phyloP scores from a whole-genome alignment of 2,329 filamentous ascomycete genomes.

The Lachnellula arida region DNA sequence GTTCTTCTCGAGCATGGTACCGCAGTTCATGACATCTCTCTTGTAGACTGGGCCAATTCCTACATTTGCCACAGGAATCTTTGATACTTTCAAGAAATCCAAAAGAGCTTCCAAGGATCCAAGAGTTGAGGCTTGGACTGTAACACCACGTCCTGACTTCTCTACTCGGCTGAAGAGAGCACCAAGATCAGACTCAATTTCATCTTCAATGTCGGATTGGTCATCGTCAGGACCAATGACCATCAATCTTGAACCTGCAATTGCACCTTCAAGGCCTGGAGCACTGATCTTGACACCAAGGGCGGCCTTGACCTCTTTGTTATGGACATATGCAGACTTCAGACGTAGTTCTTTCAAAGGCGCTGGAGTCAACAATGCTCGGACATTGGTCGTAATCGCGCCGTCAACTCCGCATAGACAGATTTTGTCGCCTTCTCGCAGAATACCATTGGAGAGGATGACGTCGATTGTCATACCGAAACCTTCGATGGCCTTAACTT shows the following conservation, averaged over 20 bases:
- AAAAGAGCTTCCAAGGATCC: constrained; percentile 94
- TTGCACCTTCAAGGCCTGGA: constrained; percentile 90
- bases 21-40: constrained; percentile 92
- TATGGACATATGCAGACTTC: constrained; percentile 95
- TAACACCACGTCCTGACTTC: constrained; percentile 89
- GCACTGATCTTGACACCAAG: constrained; percentile 98
- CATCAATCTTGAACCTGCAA: constrained; percentile 90
- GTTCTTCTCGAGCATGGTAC: constrained; percentile 92
- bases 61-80: constrained; percentile 96
- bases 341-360: constrained; percentile 91
- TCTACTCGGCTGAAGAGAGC: constrained; percentile 87
- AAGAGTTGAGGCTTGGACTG: constrained; percentile 93
- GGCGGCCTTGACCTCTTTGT: constrained; percentile 98
- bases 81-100: constrained; percentile 91
- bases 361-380: constrained; percentile 87
- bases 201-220: constrained; percentile 92
- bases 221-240: constrained; percentile 94
- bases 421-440: constrained; percentile 90
- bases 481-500: constrained; percentile 98
- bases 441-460: constrained; percentile 89
- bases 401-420: constrained; percentile 96
- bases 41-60: constrained; percentile 97
- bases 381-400: constrained; percentile 89
- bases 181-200: constrained; percentile 92
- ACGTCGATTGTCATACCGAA: constrained; percentile 99